Evolutionary conservation across 805 yeast species (phyloP).

Genomic region (Metschnikowia cubensis): DNA sequence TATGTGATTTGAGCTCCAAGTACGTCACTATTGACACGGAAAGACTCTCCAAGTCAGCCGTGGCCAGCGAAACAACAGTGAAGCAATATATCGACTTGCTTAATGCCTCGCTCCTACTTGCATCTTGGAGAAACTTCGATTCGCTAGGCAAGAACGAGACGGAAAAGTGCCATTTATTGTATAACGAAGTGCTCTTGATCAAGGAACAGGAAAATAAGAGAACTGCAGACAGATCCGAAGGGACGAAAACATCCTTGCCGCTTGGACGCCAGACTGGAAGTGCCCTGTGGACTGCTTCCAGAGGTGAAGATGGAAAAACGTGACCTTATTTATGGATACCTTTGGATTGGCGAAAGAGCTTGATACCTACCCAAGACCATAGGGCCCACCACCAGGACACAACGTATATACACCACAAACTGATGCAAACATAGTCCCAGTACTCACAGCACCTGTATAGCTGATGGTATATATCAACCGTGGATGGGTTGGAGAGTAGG

Average conservation of each 20-base stretch:
- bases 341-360: constrained; percentile 73
- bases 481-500: constrained; percentile 12
- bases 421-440: constrained; percentile 29
- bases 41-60: constrained; percentile 19
- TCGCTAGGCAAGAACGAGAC: background rate
- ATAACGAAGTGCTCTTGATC: constrained; percentile 13
- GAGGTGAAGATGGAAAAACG: constrained; percentile 56
- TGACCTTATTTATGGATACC: constrained; percentile 38
- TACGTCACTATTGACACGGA: constrained; percentile 48
- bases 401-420: constrained; percentile 39
- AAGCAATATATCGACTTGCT: constrained; percentile 4
- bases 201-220: constrained; percentile 11
- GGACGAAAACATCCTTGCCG: constrained; percentile 20
- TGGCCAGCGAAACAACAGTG: constrained; percentile 10
- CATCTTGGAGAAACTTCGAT: constrained; percentile 9
- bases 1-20: constrained; percentile 64
- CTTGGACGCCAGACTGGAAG: constrained; percentile 73
- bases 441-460: constrained; percentile 17
- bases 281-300: constrained; percentile 63
- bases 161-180: constrained; percentile 8
- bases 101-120: constrained; percentile 11
- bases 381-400: constrained; percentile 62
- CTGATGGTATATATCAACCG: constrained; percentile 11
- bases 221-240: constrained; percentile 16
- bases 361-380: constrained; percentile 75